phyloP scores from a whole-genome alignment of 2,329 filamentous ascomycete genomes.

The Rutstroemia sp. region DNA sequence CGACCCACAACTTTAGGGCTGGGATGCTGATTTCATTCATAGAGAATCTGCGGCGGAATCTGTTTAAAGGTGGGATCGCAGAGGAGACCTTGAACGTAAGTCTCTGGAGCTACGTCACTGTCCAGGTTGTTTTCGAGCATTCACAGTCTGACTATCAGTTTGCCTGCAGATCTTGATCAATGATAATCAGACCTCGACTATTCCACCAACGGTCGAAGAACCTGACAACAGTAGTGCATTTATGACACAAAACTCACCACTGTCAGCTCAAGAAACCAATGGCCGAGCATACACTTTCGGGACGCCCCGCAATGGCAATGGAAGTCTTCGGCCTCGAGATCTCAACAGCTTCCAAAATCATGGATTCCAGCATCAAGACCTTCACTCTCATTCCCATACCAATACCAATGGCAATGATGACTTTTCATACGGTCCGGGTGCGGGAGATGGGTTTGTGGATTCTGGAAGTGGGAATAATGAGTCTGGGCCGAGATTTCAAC shows the following conservation, averaged over 20 bases:
- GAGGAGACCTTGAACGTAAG: conserved; percentile 36
- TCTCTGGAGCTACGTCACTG: background rate
- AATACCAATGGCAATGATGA: conserved; percentile 19
- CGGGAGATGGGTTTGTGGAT: conserved; percentile 17
- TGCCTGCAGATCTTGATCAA: conserved; percentile 22
- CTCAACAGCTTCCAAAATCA: conserved; percentile 16
- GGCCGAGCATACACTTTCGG: conserved; percentile 22
- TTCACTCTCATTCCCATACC: conserved; percentile 11
- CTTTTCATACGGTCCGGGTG: conserved; percentile 15
- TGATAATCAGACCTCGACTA: conserved; percentile 10
- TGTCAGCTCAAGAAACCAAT: conserved; percentile 13
- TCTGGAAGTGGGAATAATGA: conserved; percentile 20
- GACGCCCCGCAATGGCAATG: conserved; percentile 16
- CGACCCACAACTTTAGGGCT: background rate
- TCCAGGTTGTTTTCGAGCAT: background rate
- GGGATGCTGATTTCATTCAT: conserved; percentile 10
- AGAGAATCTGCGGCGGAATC: conserved; percentile 38
- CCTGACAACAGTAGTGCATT: conserved; percentile 11
- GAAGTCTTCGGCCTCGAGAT: conserved; percentile 12
- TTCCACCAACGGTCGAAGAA: conserved; percentile 10
- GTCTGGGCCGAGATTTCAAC: conserved; percentile 12
- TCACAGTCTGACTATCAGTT: conserved; percentile 11
- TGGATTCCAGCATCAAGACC: conserved; percentile 10
- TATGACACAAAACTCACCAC: conserved; percentile 11
- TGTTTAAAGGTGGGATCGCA: conserved; percentile 41